Evolutionary conservation across 202 grass and related monocot genomes (phyloP).

Genomic region (Elaeis oleifera): DNA sequence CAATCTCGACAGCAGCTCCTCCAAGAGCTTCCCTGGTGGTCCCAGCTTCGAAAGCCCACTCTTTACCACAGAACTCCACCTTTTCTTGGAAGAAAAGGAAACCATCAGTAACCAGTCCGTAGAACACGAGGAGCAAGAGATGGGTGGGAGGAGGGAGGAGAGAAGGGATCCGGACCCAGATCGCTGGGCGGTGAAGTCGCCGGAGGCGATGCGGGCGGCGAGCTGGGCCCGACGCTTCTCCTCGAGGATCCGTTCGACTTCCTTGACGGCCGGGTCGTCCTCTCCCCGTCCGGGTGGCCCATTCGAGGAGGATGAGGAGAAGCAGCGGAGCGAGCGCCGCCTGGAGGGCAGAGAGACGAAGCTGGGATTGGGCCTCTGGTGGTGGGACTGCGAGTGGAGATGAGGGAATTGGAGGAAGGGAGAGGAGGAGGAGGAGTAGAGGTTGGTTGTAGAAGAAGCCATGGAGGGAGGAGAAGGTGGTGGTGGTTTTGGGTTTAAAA

Average conservation of each 20-base stretch:
- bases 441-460: constrained; percentile 16
- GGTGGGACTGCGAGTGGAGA: too few species aligned
- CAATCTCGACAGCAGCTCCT: constrained; percentile 43
- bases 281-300: constrained; percentile 3
- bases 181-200: constrained; percentile 77
- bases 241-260: constrained; percentile 27
- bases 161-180: constrained; percentile 30
- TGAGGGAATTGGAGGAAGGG: not conserved
- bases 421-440: not conserved
- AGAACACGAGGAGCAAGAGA: not conserved
- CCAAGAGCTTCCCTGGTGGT: constrained; percentile 35
- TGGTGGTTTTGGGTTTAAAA: not conserved
- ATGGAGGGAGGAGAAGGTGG: not conserved
- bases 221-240: constrained; percentile 62
- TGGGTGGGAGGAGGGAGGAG: not conserved
- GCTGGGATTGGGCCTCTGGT: not conserved
- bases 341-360: not conserved
- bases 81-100: constrained; percentile 13
- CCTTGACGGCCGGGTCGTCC: constrained; percentile 15
- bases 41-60: constrained; percentile 41
- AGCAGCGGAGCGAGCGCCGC: constrained; percentile 24
- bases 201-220: constrained; percentile 69
- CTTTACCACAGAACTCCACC: constrained; percentile 46
- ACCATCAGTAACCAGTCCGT: not conserved
- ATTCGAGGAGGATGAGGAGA: constrained; percentile 32